A percentile compares a stretch with the other conserved stretches of the same genome.
Conservation (phyloP, 495 filamentous ascomycete genomes). For the Xylaria intraflava region DNA sequence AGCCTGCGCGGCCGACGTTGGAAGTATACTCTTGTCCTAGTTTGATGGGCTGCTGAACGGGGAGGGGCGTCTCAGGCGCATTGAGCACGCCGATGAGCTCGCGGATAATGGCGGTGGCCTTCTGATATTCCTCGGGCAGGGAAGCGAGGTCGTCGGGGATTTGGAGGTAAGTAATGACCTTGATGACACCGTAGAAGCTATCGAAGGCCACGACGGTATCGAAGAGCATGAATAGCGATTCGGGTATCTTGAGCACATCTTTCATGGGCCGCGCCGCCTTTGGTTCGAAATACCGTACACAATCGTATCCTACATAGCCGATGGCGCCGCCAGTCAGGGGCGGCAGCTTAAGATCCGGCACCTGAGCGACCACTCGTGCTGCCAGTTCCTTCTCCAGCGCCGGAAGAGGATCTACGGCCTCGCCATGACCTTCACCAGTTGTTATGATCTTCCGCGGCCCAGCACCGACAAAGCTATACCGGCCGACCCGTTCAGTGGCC, state of each 20-base stretch:
- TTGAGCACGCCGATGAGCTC: slow-evolving; percentile 62
- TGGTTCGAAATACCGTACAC: slow-evolving; percentile 94
- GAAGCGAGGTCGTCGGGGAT: slow-evolving; percentile 49
- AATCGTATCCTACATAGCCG: slow-evolving; percentile 96
- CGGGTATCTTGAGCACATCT: slow-evolving; percentile 80
- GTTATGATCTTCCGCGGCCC: slow-evolving; percentile 80
- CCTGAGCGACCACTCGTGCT: slow-evolving; percentile 65
- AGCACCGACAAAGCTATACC: slow-evolving; percentile 92
- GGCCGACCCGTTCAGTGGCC: slow-evolving; percentile 82
- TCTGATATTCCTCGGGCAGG: slow-evolving; percentile 51
- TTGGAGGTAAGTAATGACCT: slow-evolving; percentile 81
- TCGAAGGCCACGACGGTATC: slow-evolving; percentile 94
- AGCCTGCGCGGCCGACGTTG: slow-evolving; percentile 84
- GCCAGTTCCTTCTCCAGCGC: slow-evolving; percentile 72
- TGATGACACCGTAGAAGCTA: slow-evolving; percentile 85
- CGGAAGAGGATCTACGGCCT: slow-evolving; percentile 73
- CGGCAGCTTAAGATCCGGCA: slow-evolving; percentile 75
- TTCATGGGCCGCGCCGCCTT: slow-evolving; percentile 80
- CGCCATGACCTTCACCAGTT: slow-evolving; percentile 81
- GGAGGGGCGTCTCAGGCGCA: slow-evolving; percentile 67
- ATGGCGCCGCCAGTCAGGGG: slow-evolving; percentile 86
- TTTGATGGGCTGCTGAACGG: slow-evolving; percentile 64
- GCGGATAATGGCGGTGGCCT: slow-evolving; percentile 55
- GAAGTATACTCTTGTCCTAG: slow-evolving; percentile 75
- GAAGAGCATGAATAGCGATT: slow-evolving; percentile 95